Percentiles rank a stretch among this genome's conserved stretches.
phyloP scores from a whole-genome alignment of 768 basidiomycete species.

The Trametes meyenii region DNA sequence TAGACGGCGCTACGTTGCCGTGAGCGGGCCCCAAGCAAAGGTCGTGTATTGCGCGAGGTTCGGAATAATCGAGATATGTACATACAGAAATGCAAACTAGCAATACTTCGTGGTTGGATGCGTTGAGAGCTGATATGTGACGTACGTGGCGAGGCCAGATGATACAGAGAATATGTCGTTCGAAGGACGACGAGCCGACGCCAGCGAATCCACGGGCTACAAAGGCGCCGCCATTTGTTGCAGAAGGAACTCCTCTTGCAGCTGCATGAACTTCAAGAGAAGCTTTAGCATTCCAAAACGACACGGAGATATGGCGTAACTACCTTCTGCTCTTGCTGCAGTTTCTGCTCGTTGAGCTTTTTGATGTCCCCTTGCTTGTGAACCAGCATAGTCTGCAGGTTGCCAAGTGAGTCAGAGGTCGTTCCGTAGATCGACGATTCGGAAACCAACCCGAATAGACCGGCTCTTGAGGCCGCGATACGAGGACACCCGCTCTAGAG shows the following conservation, averaged over 20 bases:
- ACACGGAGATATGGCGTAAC: constrained; percentile 4
- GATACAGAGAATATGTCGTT: too few species aligned
- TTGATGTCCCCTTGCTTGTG: constrained; percentile 65
- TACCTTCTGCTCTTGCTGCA: constrained; percentile 61
- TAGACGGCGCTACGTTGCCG: too few species aligned
- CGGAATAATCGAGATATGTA: too few species aligned
- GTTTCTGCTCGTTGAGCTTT: constrained; percentile 51
- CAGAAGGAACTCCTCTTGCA: constrained; percentile 15
- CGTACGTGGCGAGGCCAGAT: too few species aligned
- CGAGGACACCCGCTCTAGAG: constrained; percentile 19
- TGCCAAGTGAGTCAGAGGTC: not conserved
- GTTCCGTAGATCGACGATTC: not conserved
- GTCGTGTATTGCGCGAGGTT: too few species aligned
- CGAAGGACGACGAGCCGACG: too few species aligned
- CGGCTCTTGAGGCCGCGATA: constrained; percentile 67
- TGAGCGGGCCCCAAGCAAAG: too few species aligned
- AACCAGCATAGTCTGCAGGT: constrained; percentile 62
- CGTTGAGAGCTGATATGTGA: too few species aligned
- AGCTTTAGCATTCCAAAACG: too few species aligned
- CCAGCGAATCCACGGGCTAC: too few species aligned
- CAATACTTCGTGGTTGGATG: too few species aligned
- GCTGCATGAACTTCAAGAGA: constrained; percentile 19
- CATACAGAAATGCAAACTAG: too few species aligned
- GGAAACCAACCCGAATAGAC: constrained; percentile 57
- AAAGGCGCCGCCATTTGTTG: constrained; percentile 8